Conservation (phyloP, 192 early-diverging fungal genomes). For the Coemansia sp. region DNA sequence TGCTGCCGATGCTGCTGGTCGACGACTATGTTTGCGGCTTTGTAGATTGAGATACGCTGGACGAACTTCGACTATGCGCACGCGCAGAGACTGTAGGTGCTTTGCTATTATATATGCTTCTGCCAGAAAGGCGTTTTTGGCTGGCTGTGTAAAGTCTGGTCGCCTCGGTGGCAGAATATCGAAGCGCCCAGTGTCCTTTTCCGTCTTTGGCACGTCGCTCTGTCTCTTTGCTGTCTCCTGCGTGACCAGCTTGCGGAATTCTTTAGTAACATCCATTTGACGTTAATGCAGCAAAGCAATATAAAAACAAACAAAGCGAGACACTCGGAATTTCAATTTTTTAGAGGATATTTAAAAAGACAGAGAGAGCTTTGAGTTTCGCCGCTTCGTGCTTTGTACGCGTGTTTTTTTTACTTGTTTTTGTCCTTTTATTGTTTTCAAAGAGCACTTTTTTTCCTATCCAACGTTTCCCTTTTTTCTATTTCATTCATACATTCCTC, state of each 20-base stretch:
- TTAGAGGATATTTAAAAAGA: not conserved
- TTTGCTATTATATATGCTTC: constrained; percentile 60
- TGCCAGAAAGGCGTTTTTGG: constrained; percentile 54
- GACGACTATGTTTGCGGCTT: constrained; percentile 10
- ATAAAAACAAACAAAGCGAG: not conserved
- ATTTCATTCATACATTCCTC: not conserved
- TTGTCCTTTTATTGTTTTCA: not conserved
- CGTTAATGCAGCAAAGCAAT: not conserved
- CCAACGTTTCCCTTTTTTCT: not conserved
- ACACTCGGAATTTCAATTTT: not conserved
- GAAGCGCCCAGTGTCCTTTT: constrained; percentile 15
- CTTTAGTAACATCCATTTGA: constrained; percentile 42
- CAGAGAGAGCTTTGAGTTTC: not conserved
- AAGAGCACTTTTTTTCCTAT: not conserved
- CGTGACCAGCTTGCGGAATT: constrained; percentile 21
- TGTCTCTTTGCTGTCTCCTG: constrained; percentile 12
- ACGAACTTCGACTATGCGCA: constrained; percentile 56
- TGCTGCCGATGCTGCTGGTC: not conserved
- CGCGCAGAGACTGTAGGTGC: constrained; percentile 57
- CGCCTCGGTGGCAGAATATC: constrained; percentile 37
- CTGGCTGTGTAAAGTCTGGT: constrained; percentile 29
- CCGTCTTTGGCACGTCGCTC: not conserved
- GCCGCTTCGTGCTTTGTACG: not conserved
- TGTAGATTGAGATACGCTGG: constrained; percentile 57
- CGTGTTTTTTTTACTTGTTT: not conserved